Conservation (phyloP, 257 asterid genomes). For the Capsicum rhomboideum region DNA sequence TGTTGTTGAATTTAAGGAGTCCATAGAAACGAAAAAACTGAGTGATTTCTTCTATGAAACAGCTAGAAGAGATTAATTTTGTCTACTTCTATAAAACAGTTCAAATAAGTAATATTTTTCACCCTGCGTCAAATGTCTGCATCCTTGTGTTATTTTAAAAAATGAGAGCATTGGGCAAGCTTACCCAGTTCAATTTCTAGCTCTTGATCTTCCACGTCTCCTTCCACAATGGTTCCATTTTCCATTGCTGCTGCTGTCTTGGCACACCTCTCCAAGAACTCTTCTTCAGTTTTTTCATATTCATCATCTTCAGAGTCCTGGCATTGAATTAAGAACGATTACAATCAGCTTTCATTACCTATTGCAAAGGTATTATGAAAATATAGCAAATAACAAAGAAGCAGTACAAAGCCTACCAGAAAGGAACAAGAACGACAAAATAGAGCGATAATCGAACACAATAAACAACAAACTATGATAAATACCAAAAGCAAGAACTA, state of each 20-base stretch:
- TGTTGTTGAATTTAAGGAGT: neutral
- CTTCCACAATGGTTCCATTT: conserved; percentile 25
- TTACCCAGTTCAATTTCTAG: conserved; percentile 29
- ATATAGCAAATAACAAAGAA: no score
- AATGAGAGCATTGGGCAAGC: neutral
- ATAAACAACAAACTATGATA: no score
- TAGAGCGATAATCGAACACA: no score
- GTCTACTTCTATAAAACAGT: neutral
- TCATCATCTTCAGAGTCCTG: conserved; percentile 38
- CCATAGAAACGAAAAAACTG: neutral
- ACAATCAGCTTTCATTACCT: neutral
- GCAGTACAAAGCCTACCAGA: no score
- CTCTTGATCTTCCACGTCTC: conserved; percentile 30
- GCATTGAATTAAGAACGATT: neutral
- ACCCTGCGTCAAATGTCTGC: neutral
- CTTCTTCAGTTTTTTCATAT: conserved; percentile 35
- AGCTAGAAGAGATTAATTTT: neutral
- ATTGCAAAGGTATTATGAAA: neutral
- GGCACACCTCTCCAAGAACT: conserved; percentile 34
- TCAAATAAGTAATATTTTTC: neutral
- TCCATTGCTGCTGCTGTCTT: conserved; percentile 26
- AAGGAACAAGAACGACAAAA: no score
- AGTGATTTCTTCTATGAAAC: neutral
- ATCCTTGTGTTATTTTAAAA: neutral
- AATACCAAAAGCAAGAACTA: no score